Evolutionary conservation across 257 asterid genomes (phyloP).

Genomic region (Euphrasia confusa): DNA sequence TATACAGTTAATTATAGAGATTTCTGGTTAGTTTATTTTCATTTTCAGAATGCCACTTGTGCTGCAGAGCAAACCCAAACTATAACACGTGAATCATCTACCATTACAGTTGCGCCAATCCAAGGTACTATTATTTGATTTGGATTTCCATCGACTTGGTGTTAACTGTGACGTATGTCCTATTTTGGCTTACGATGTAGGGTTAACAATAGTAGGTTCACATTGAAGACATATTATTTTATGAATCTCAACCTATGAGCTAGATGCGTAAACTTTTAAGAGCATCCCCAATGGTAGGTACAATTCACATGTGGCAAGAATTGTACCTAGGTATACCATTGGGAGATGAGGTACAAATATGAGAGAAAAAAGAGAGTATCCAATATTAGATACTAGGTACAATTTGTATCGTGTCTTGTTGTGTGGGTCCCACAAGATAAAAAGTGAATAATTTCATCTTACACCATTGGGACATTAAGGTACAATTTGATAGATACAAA

Average conservation of each 20-base stretch:
- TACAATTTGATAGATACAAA: too few relatives aligned
- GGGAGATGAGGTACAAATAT: too few relatives aligned
- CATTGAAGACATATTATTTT: neutral
- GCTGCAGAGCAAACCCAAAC: constrained; percentile 75
- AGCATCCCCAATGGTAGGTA: too few relatives aligned
- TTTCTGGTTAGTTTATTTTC: constrained; percentile 19
- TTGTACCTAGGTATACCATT: too few relatives aligned
- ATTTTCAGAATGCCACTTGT: constrained; percentile 57
- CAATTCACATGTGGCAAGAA: too few relatives aligned
- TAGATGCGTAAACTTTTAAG: too few relatives aligned
- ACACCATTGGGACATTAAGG: too few relatives aligned
- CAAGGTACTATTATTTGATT: constrained; percentile 37
- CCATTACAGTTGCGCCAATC: constrained; percentile 69
- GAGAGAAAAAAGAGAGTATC: too few relatives aligned
- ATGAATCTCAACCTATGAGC: neutral
- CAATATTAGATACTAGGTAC: too few relatives aligned
- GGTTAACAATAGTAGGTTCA: neutral
- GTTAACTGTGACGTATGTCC: neutral
- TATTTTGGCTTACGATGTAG: neutral
- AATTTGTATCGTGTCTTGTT: too few relatives aligned
- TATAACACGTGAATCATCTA: constrained; percentile 63
- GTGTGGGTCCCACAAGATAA: too few relatives aligned
- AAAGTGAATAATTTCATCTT: too few relatives aligned
- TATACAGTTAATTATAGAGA: neutral
- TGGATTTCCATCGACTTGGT: constrained; percentile 13